Evolutionary conservation across 1,284 basidiomycete genomes (phyloP).

Genomic region (Tilletia indica): DNA sequence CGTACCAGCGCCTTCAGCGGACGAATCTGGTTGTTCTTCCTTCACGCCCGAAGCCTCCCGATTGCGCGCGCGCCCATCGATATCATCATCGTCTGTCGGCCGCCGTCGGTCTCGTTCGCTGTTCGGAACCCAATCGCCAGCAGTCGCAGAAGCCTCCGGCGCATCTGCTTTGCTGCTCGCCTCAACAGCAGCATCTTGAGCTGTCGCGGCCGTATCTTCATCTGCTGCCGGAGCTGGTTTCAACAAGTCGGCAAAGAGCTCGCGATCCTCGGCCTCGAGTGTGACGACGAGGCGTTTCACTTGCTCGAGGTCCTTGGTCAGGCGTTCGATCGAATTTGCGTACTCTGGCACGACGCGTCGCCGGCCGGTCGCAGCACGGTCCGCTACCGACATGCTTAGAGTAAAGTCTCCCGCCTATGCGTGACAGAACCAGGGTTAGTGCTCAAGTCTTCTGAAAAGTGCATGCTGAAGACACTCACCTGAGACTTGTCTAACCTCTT

Average conservation of each 20-base stretch:
- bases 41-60: too few species aligned
- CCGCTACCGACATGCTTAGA: constrained; percentile 40
- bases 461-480: neutral
- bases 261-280: constrained; percentile 41
- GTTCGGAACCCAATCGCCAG: neutral
- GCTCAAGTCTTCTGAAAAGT: too few species aligned
- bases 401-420: constrained; percentile 36
- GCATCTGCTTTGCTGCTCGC: neutral
- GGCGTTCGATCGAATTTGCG: constrained; percentile 38
- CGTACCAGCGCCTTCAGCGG: too few species aligned
- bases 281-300: constrained; percentile 36
- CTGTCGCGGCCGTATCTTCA: too few species aligned
- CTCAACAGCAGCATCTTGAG: too few species aligned
- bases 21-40: too few species aligned
- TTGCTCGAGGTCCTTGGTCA: constrained; percentile 39
- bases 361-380: constrained; percentile 41
- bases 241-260: constrained; percentile 28
- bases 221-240: neutral
- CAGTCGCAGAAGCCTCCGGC: neutral
- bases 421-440: constrained; percentile 12
- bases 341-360: constrained; percentile 42
- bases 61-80: too few species aligned
- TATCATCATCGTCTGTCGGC: too few species aligned
- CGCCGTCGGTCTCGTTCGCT: too few species aligned
- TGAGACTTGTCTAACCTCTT: constrained; percentile 29